phyloP scores from a whole-genome alignment of 179 eudicot species.

The Vitellaria paradoxa region DNA sequence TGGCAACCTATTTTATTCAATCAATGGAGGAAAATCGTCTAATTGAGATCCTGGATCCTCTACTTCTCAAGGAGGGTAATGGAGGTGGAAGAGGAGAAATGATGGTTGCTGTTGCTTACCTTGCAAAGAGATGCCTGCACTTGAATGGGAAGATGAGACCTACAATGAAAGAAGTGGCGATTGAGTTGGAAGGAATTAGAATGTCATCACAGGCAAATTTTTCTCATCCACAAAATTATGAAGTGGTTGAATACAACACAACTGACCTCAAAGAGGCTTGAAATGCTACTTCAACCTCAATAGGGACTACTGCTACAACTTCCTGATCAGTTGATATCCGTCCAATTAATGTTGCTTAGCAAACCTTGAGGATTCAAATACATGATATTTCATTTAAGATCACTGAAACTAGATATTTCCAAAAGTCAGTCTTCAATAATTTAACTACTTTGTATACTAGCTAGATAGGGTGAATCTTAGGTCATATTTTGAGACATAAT shows the following conservation, averaged over 20 bases:
- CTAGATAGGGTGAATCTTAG: too few species aligned
- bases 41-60: constrained; percentile 2
- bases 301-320: too few species aligned
- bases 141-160: constrained; percentile 11
- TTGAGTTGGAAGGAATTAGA: constrained; percentile 5
- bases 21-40: constrained; percentile 8
- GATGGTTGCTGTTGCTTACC: constrained; percentile 2
- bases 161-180: constrained; percentile 11
- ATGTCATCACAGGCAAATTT: neutral
- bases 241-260: neutral
- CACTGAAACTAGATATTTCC: too few species aligned
- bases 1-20: neutral
- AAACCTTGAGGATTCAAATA: too few species aligned
- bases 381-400: too few species aligned
- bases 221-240: neutral
- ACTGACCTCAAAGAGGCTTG: neutral
- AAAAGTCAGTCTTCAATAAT: too few species aligned
- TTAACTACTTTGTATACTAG: too few species aligned
- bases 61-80: neutral
- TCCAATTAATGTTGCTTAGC: too few species aligned
- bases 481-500: too few species aligned
- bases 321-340: too few species aligned
- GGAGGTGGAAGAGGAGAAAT: constrained; percentile 1
- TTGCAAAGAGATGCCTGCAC: constrained; percentile 8
- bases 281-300: neutral